Base-by-base conservation (phyloP, 805 yeast species). In the Zygoascus ofunaensis region DNA sequence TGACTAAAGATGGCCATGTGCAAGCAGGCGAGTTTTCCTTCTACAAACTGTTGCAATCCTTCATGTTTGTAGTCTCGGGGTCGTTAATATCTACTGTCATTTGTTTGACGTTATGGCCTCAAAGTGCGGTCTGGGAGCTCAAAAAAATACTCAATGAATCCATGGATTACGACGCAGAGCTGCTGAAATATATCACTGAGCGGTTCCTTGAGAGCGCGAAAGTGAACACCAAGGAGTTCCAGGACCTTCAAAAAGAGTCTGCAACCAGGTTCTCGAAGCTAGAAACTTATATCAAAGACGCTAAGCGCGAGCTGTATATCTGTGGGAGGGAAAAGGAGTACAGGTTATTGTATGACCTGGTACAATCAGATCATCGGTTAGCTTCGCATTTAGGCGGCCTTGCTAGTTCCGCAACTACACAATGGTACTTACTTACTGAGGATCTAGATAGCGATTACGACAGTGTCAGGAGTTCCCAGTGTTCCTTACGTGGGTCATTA, bases 1-100 rank as follows among this genome's bases (percentile, higher is more conserved):
- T 85, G 45, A 76, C 83, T 14, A 80, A 81, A 56, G 94, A 85
- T 54, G 89, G 87, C 12, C 75, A 80, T 37, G 64, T 72, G 40
- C 80, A 79, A 54, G 69, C 75, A 1, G 77, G 80, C 14, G 58
- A 59, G 5, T 68, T 84, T 12, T 84, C 89, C 0, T 57, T 77
- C 47, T 61, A 61, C 23, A 71, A 79, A 52, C 65, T 84, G 22
- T 45, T 63, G 23, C 73, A 80, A 22, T 72, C 79, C 12, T 72
- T 80, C 34, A 55, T 62, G 37, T 79, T 84, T 47, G 85, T 81
- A 8, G 56, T 67, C 12, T 59, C 70, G 0, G 94, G 95, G 0
- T 77, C 82, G 39, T 28, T 70, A 2, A 66, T 80, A 1, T 73
- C 87, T 0, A 76, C 76, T n/a, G 35, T 65, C 2, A 65, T 77